Evolutionary conservation across 805 yeast species (phyloP).

Genomic region (Yarrowia sp.): DNA sequence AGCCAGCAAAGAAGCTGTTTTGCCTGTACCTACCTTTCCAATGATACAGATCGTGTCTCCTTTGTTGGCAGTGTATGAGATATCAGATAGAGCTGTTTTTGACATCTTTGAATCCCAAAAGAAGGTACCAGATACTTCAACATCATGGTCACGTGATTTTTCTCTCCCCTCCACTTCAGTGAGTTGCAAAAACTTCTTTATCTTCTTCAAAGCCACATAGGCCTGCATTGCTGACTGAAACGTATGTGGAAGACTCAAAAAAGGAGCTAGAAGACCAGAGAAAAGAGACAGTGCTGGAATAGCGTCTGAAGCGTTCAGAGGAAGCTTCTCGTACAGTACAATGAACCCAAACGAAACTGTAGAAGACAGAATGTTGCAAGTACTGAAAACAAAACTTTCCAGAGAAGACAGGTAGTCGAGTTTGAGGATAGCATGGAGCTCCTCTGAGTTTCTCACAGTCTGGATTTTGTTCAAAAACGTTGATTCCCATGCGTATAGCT

Average conservation of each 20-base stretch:
- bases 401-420: neutral
- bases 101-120: neutral
- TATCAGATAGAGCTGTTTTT: slow-evolving; percentile 35
- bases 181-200: neutral
- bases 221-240: neutral
- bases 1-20: slow-evolving; percentile 72
- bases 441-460: neutral
- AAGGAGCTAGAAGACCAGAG: neutral
- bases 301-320: neutral
- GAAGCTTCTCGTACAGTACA: neutral
- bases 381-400: neutral
- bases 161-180: neutral
- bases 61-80: slow-evolving; percentile 60
- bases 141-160: neutral
- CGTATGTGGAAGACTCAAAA: neutral
- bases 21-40: slow-evolving; percentile 83
- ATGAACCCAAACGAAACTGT: neutral
- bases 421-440: neutral
- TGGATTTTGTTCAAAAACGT: neutral
- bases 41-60: slow-evolving; percentile 78
- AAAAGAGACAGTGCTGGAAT: neutral
- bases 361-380: neutral
- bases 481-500: neutral
- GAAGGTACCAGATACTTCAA: neutral
- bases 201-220: neutral